Evolutionary conservation across 1,284 basidiomycete genomes (phyloP), one percentile per base, ranked within the genome.

Genomic region (Tilletiopsis washingtonensis): DNA sequence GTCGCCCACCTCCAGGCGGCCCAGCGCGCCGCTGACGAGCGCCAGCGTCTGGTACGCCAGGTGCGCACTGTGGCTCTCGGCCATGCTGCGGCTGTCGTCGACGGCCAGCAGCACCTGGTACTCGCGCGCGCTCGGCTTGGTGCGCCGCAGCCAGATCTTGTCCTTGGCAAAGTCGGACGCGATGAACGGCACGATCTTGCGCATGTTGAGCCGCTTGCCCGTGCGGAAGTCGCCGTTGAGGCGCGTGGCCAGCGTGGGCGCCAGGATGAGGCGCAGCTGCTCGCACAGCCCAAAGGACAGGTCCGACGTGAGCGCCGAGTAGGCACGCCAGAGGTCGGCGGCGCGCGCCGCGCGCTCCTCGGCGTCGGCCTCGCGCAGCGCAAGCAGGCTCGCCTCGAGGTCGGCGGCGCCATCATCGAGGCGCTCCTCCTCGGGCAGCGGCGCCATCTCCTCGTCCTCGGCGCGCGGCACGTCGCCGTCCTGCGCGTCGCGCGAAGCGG

Each of bases 101-200:
- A 99, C 82, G 5, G 90, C 86, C 46, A 99, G 80, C 40, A 98
- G 81, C 2, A 99, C 84, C 69, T 98, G 94, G 74, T 98, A 98
- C 73, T 97, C 91, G 45, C 94, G 82, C 67, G 88, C 83, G 65
- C 86, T 89, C 0, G 94, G 93, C 53, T 88, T 84, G 4, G 91
- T 96, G 25, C 94, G 82, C 24, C 94, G 84, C 27, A 98, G 79
- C 94, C 94, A 99, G 65, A 98, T 98, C 77, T 94, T 94, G 80
- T 99, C 94, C 75, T 98, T 98, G 51, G 91, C 96, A 77, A 91
- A 99, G 76, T 99, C 94, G 74, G 86, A 90, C 7, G 94, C 94
- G 62, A 99, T 93, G 78, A 96, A 99, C 2, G 89, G 84, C 50
- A 99, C 91, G 74, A 99, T 91, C 78, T 94, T 94, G 74, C 93